A percentile compares a stretch with the other conserved stretches of the same genome.
These are phyloP conservation scores for Diophrys appendiculata DNA, from an alignment of 73 alveolate species.

Conservation along the genomic window DNA sequence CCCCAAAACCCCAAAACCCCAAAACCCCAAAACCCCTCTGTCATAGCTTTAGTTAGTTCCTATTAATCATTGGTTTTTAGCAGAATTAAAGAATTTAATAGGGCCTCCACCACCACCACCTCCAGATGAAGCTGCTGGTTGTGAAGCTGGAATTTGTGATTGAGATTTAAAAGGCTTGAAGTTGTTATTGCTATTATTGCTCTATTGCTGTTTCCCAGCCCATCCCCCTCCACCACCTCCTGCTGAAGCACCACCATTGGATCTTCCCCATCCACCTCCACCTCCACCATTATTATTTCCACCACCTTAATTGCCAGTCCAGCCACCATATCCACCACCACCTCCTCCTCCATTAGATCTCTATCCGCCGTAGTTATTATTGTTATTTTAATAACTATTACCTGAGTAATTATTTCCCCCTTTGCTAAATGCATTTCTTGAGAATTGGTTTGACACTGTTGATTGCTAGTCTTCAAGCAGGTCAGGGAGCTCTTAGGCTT, in stretches of 20 bases:
- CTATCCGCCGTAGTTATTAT: neutral
- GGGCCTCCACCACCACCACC: too few relatives aligned
- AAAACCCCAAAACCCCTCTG: too few relatives aligned
- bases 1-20: too few relatives aligned
- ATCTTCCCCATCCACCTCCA: neutral
- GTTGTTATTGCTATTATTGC: neutral
- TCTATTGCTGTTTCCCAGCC: neutral
- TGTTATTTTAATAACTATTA: neutral
- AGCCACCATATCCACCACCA: conserved; percentile 13
- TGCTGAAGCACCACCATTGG: neutral
- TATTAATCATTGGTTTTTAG: too few relatives aligned
- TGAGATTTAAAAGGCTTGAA: too few relatives aligned
- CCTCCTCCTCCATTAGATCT: conserved; percentile 9
- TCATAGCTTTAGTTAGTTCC: too few relatives aligned
- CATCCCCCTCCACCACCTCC: neutral
- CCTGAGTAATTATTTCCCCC: conserved; percentile 12
- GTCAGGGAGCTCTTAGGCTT: conserved; percentile 35
- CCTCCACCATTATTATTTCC: neutral
- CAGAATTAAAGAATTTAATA: too few relatives aligned
- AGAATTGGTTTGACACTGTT: too few relatives aligned
- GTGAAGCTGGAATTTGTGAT: too few relatives aligned
- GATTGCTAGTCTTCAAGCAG: conserved; percentile 20
- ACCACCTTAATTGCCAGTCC: neutral
- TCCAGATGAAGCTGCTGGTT: too few relatives aligned
- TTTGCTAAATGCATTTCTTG: too few relatives aligned